A percentile compares a stretch with the other conserved stretches of the same genome.
Conservation (phyloP, 345 rosid genomes). For the Luvunga scandens region DNA sequence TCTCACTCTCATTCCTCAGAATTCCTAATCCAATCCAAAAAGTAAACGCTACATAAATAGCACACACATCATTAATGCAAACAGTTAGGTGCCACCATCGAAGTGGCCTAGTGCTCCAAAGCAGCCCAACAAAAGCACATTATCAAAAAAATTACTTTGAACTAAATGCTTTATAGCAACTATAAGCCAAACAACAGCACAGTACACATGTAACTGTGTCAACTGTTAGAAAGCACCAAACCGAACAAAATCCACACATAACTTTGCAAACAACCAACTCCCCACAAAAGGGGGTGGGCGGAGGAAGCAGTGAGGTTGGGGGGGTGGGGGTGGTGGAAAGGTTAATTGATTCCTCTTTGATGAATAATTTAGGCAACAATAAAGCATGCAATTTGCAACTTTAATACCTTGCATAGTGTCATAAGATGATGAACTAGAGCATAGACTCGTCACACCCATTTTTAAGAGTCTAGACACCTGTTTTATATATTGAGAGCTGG, state of each 20-base stretch:
- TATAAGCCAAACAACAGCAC: not conserved
- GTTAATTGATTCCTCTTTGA: not conserved
- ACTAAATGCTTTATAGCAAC: not conserved
- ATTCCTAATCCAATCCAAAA: too few species aligned
- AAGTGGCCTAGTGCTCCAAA: not conserved
- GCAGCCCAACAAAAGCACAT: not conserved
- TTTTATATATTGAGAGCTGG: constrained; percentile 84
- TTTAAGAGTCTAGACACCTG: constrained; percentile 94
- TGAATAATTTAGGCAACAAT: not conserved
- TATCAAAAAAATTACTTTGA: not conserved
- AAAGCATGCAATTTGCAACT: constrained; percentile 4
- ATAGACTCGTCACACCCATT: constrained; percentile 84
- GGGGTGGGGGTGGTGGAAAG: too few species aligned
- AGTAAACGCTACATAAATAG: not conserved
- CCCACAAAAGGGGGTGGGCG: too few species aligned
- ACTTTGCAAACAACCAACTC: too few species aligned
- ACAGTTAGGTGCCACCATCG: not conserved
- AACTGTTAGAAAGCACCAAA: not conserved
- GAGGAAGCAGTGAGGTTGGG: too few species aligned
- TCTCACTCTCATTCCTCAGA: too few species aligned
- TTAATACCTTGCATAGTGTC: constrained; percentile 77
- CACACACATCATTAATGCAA: not conserved
- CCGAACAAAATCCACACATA: not conserved
- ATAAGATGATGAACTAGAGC: constrained; percentile 89
- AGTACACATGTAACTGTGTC: not conserved